A percentile compares a stretch with the other conserved stretches of the same genome.
phyloP scores from a whole-genome alignment of 768 basidiomycete species.

The Rhizopogon rudus region DNA sequence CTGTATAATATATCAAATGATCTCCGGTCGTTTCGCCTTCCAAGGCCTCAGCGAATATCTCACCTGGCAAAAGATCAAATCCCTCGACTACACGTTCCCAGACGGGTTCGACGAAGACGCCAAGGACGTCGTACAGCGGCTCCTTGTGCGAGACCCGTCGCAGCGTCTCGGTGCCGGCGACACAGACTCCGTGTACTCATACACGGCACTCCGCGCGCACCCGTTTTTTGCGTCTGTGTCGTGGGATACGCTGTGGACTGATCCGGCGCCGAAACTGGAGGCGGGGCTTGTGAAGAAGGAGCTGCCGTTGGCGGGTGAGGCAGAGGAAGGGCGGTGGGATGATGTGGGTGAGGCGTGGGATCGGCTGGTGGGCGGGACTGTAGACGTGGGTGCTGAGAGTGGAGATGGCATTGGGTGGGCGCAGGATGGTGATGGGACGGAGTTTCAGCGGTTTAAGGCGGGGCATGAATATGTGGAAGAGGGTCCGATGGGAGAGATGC shows the following conservation, averaged over 20 bases:
- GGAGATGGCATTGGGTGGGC: conserved; percentile 51
- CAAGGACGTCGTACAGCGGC: conserved; percentile 68
- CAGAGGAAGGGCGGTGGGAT: conserved; percentile 38
- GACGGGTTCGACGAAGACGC: conserved; percentile 80
- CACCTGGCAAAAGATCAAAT: conserved; percentile 92
- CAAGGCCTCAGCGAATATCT: conserved; percentile 88
- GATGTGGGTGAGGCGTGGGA: conserved; percentile 56
- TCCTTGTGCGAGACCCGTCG: conserved; percentile 68
- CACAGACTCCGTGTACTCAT: conserved; percentile 31
- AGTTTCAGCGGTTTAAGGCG: conserved; percentile 21
- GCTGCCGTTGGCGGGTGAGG: conserved; percentile 22
- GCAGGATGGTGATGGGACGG: conserved; percentile 36
- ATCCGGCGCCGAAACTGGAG: conserved; percentile 52
- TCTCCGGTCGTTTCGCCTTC: conserved; percentile 89
- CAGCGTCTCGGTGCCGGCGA: conserved; percentile 56
- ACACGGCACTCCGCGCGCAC: conserved; percentile 50
- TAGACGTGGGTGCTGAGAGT: conserved; percentile 8
- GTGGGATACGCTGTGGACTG: conserved; percentile 66
- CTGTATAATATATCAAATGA: conserved; percentile 91
- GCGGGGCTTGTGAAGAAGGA: conserved; percentile 54
- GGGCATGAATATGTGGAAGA: conserved; percentile 21
- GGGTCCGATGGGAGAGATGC: conserved; percentile 40
- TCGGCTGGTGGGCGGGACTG: conserved; percentile 27
- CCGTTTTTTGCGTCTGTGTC: conserved; percentile 54
- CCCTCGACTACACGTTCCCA: conserved; percentile 82